These are phyloP conservation scores for Nakaseomyces nivariensis DNA, from an alignment of 1,139 yeast genomes.

Conservation along the genomic window DNA sequence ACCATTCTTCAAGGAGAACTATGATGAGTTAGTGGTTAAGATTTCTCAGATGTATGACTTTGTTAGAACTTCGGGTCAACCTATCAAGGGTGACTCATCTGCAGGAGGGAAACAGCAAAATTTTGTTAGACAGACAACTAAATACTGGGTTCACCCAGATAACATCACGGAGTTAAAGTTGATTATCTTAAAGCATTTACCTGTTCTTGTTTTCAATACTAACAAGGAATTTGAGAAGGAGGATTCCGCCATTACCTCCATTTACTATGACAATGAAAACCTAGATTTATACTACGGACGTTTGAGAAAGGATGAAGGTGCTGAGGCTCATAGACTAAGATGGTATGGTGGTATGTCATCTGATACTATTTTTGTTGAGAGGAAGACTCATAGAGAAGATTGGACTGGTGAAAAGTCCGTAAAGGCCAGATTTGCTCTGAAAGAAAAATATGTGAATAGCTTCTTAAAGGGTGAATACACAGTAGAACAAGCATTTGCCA, in stretches of 20 bases:
- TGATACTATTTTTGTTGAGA: slow-evolving; percentile 87
- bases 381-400: slow-evolving; percentile 97
- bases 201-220: slow-evolving; percentile 91
- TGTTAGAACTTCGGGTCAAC: slow-evolving; percentile 92
- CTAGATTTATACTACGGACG: slow-evolving; percentile 92
- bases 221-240: slow-evolving; percentile 91
- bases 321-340: slow-evolving; percentile 94
- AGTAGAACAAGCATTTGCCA: slow-evolving; percentile 82
- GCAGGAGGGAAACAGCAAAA: slow-evolving; percentile 98
- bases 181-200: slow-evolving; percentile 84
- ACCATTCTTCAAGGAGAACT: slow-evolving; percentile 91
- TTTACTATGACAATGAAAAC: slow-evolving; percentile 81
- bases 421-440: slow-evolving; percentile 86
- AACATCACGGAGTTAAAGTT: slow-evolving; percentile 95
- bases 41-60: slow-evolving; percentile 82
- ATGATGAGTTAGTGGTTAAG: slow-evolving; percentile 80
- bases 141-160: slow-evolving; percentile 98
- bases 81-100: slow-evolving; percentile 84
- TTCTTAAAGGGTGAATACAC: slow-evolving; percentile 78
- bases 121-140: slow-evolving; percentile 95
- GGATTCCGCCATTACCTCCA: slow-evolving; percentile 93
- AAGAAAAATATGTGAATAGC: slow-evolving; percentile 81
- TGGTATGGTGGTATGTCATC: slow-evolving; percentile 98
- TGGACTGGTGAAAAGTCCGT: slow-evolving; percentile 99
- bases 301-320: slow-evolving; percentile 93